phyloP scores from a whole-genome alignment of 1,284 basidiomycete genomes.

The Moesziomyces aphidis region DNA sequence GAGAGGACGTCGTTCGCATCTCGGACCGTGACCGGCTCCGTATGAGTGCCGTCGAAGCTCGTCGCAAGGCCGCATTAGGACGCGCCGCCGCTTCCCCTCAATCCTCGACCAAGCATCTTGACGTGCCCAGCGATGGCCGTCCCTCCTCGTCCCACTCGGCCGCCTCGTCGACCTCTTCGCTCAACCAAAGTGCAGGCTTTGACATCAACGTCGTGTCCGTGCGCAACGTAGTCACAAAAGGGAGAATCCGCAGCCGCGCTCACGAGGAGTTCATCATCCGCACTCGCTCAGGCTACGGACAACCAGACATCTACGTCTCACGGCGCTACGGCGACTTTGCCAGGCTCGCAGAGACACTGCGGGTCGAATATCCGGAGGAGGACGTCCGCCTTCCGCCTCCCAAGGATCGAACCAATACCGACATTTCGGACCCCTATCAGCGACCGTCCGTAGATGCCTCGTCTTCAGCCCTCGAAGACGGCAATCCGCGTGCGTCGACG shows the following conservation, averaged over 20 bases:
- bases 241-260: slow-evolving; percentile 50
- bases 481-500: slow-evolving; percentile 19
- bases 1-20: slow-evolving; percentile 64
- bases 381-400: slow-evolving; percentile 53
- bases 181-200: slow-evolving; percentile 18
- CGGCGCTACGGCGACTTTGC: slow-evolving; percentile 95
- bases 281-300: slow-evolving; percentile 76
- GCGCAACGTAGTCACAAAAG: slow-evolving; percentile 54
- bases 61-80: slow-evolving; percentile 45
- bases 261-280: slow-evolving; percentile 87
- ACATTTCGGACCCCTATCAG: slow-evolving; percentile 40
- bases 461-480: slow-evolving; percentile 1
- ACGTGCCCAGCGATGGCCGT: slow-evolving; percentile 3
- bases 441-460: slow-evolving; percentile 10
- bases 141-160: slow-evolving; percentile 1
- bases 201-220: slow-evolving; percentile 65
- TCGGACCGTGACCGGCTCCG: slow-evolving; percentile 52
- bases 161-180: slow-evolving; percentile 1
- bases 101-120: neutral
- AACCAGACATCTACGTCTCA: slow-evolving; percentile 85
- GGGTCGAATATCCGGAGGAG: slow-evolving; percentile 57
- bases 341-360: slow-evolving; percentile 59
- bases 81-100: slow-evolving; percentile 24
- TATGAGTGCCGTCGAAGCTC: slow-evolving; percentile 53
- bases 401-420: slow-evolving; percentile 58